These are phyloP conservation scores for Arxiozyma telluris DNA, from an alignment of 1,139 yeast genomes.

Conservation along the genomic window DNA sequence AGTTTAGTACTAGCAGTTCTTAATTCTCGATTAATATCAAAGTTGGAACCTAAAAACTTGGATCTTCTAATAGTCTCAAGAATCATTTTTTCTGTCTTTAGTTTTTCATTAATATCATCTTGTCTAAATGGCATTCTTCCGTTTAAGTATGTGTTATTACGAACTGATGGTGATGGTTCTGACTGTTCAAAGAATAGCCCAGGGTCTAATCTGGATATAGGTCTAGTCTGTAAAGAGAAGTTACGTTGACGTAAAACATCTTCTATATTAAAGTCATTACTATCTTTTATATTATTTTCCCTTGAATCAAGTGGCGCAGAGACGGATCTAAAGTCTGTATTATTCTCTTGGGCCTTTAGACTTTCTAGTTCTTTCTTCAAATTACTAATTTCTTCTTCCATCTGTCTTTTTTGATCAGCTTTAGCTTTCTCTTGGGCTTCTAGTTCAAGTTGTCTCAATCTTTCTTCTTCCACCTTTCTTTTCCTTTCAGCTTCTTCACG, in stretches of 20 bases:
- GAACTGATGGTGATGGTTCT: background rate
- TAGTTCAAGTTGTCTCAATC: constrained; percentile 12
- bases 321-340: constrained; percentile 28
- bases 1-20: constrained; percentile 36
- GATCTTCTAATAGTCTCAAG: constrained; percentile 36
- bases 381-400: constrained; percentile 23
- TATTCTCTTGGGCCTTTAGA: constrained; percentile 3
- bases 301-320: constrained; percentile 30
- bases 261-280: constrained; percentile 16
- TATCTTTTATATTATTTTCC: constrained; percentile 7
- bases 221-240: constrained; percentile 41
- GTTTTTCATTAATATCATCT: constrained; percentile 4
- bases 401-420: constrained; percentile 16
- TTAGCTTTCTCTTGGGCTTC: constrained; percentile 13
- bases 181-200: constrained; percentile 24
- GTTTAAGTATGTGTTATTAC: background rate
- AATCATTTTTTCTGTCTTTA: constrained; percentile 23
- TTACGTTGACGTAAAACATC: constrained; percentile 30
- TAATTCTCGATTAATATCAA: constrained; percentile 39
- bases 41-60: constrained; percentile 35
- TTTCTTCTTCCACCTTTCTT: constrained; percentile 17
- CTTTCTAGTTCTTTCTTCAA: constrained; percentile 19
- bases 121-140: background rate
- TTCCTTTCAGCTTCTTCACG: constrained; percentile 44
- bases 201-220: constrained; percentile 67